These are phyloP conservation scores for Clitopilus hobsonii DNA, from an alignment of 768 basidiomycete genomes.

Conservation along the genomic window DNA sequence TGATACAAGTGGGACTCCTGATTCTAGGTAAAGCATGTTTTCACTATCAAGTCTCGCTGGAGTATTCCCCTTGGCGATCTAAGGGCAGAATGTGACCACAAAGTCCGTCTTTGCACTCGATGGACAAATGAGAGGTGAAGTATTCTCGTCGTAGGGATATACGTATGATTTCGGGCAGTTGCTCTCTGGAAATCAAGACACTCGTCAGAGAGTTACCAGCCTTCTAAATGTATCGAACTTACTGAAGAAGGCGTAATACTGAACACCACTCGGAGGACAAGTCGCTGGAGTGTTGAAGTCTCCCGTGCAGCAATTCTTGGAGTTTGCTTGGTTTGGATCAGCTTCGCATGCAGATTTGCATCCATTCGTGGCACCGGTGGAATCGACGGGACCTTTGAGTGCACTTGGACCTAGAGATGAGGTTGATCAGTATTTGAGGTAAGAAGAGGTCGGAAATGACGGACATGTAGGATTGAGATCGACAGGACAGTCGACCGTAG, in stretches of 20 bases:
- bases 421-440: no score
- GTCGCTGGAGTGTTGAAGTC: not conserved
- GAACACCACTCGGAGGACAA: not conserved
- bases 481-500: not conserved
- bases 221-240: not conserved
- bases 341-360: not conserved
- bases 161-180: not conserved
- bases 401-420: not conserved
- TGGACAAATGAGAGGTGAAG: not conserved
- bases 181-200: not conserved
- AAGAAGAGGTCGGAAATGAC: not conserved
- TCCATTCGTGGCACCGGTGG: not conserved
- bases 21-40: no score
- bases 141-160: not conserved
- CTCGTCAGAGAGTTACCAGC: not conserved
- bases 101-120: not conserved
- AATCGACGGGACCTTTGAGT: not conserved
- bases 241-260: not conserved
- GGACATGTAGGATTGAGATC: not conserved
- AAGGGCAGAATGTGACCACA: not conserved
- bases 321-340: not conserved
- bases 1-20: no score
- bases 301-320: not conserved
- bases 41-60: no score
- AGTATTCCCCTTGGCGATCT: no score